A percentile compares a stretch with the other conserved stretches of the same genome.
phyloP scores from a whole-genome alignment of 202 grass and related monocot genomes.

The Bolboschoenoplectus hybrid region DNA sequence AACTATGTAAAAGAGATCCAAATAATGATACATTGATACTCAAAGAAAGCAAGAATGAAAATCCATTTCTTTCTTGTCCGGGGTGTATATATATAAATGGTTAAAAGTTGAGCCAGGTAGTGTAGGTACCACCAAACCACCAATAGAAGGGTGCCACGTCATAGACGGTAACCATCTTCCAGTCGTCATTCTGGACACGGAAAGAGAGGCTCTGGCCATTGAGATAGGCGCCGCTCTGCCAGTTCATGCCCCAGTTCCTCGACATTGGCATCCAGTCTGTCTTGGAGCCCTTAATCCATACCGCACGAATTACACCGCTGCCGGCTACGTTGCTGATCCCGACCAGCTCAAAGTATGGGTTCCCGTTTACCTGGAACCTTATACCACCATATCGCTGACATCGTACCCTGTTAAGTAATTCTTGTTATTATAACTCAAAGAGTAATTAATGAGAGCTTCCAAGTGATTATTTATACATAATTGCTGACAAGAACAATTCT shows the following conservation, averaged over 20 bases:
- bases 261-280: slow-evolving; percentile 60
- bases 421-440: neutral
- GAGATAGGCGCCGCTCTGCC: slow-evolving; percentile 59
- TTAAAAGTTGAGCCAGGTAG: slow-evolving; percentile 57
- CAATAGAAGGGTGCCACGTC: slow-evolving; percentile 56
- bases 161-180: slow-evolving; percentile 43
- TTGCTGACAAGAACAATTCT: neutral
- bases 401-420: slow-evolving; percentile 36
- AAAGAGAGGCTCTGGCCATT: slow-evolving; percentile 68
- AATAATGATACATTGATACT: neutral
- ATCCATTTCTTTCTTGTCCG: neutral
- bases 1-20: slow-evolving; percentile 27
- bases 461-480: neutral
- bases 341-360: slow-evolving; percentile 65
- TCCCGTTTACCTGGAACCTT: slow-evolving; percentile 55
- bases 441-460: neutral
- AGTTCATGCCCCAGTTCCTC: slow-evolving; percentile 71
- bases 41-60: neutral
- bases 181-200: slow-evolving; percentile 52
- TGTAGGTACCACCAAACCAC: slow-evolving; percentile 64
- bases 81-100: neutral
- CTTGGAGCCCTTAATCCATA: slow-evolving; percentile 48
- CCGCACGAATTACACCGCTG: slow-evolving; percentile 56
- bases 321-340: slow-evolving; percentile 60
- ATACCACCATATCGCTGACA: slow-evolving; percentile 54